phyloP scores from a whole-genome alignment of 441 rosid species.

The Euphorbia schlechtendalii region DNA sequence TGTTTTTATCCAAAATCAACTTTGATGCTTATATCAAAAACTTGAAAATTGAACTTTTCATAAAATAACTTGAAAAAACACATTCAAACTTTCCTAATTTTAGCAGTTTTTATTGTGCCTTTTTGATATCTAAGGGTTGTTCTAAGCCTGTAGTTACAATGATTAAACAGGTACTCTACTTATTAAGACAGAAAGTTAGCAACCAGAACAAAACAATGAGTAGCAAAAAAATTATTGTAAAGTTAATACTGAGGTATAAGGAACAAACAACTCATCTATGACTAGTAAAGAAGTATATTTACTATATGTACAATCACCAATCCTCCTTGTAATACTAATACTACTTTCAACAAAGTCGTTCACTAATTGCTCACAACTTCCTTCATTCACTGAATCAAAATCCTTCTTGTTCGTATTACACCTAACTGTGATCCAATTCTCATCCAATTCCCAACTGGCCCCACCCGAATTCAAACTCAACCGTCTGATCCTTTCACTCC shows the following conservation, averaged over 20 bases:
- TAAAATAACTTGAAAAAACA: too few relatives aligned
- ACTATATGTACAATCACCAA: conserved; percentile 15
- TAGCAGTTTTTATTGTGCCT: too few relatives aligned
- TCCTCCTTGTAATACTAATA: background rate
- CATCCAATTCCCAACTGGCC: conserved; percentile 37
- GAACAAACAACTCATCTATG: conserved; percentile 14
- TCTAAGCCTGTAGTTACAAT: too few relatives aligned
- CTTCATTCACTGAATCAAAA: conserved; percentile 5
- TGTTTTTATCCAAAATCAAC: too few relatives aligned
- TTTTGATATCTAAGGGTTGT: too few relatives aligned
- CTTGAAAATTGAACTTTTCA: too few relatives aligned
- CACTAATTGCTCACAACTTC: conserved; percentile 1
- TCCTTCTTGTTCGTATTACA: conserved; percentile 3
- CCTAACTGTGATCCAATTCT: conserved; percentile 49
- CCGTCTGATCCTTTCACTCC: conserved; percentile 46
- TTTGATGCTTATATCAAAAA: background rate
- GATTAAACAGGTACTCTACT: too few relatives aligned
- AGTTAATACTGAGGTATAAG: conserved; percentile 7
- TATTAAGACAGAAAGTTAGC: too few relatives aligned
- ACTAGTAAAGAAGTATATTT: conserved; percentile 7
- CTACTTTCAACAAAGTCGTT: background rate
- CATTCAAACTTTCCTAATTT: too few relatives aligned
- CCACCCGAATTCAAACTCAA: conserved; percentile 27
- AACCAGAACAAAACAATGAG: too few relatives aligned
- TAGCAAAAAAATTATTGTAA: conserved; percentile 17